Percentiles rank a stretch among this genome's conserved stretches.
phyloP scores from a whole-genome alignment of 2,329 filamentous ascomycete species.

The Helotiales sp. region DNA sequence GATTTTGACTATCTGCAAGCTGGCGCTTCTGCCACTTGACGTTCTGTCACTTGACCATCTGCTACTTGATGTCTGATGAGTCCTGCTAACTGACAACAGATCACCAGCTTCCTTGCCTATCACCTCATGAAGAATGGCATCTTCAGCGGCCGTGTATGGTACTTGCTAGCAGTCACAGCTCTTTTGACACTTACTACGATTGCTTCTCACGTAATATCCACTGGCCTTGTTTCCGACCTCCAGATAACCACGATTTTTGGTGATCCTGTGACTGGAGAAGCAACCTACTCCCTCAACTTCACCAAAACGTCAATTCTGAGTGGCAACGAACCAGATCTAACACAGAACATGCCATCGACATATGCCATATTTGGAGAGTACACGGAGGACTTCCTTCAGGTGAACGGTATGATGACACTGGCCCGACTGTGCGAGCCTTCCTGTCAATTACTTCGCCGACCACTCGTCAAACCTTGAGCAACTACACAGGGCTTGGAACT shows the following conservation, averaged over 20 bases:
- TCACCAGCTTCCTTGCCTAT: too few relatives aligned
- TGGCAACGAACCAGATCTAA: neutral
- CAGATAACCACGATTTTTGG: slow-evolving; percentile 10
- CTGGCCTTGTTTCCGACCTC: slow-evolving; percentile 6
- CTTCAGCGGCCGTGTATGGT: slow-evolving; percentile 7
- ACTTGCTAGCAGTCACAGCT: slow-evolving; percentile 2
- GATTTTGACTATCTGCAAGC: too few relatives aligned
- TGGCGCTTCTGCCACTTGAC: too few relatives aligned
- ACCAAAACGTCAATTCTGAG: neutral
- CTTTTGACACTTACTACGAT: neutral
- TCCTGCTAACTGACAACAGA: too few relatives aligned
- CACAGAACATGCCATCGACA: too few relatives aligned
- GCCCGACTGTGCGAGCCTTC: slow-evolving; percentile 1
- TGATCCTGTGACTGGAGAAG: neutral
- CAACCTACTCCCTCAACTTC: neutral
- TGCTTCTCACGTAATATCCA: slow-evolving; percentile 13
- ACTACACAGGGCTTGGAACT: slow-evolving; percentile 6
- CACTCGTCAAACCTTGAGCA: slow-evolving; percentile 7
- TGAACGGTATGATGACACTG: slow-evolving; percentile 2
- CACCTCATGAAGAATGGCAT: slow-evolving; percentile 1
- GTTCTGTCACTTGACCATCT: too few relatives aligned
- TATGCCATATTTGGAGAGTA: too few relatives aligned
- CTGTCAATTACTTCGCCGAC: slow-evolving; percentile 3
- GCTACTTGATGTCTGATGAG: too few relatives aligned
- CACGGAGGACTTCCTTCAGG: neutral